These are phyloP conservation scores for Boletus insuetus DNA, from an alignment of 768 basidiomycete species.

Conservation along the genomic window DNA sequence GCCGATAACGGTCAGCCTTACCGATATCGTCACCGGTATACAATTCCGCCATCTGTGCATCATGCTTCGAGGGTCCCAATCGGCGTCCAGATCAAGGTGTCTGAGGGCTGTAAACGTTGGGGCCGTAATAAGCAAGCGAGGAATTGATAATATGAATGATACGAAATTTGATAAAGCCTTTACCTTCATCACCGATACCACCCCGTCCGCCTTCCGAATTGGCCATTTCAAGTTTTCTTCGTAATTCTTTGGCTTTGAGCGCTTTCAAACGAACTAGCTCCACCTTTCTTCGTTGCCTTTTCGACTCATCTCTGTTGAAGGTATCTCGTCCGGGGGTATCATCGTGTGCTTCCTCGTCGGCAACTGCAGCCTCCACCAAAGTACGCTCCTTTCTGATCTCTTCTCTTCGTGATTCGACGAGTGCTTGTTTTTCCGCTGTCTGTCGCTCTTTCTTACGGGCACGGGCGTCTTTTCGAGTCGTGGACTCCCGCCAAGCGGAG, in stretches of 20 bases:
- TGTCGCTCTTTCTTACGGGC: slow-evolving; percentile 74
- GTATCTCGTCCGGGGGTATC: slow-evolving; percentile 48
- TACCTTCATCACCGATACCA: slow-evolving; percentile 28
- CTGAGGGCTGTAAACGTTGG: slow-evolving; percentile 45
- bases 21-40: slow-evolving; percentile 54
- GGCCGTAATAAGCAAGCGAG: neutral
- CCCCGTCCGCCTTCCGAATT: slow-evolving; percentile 64
- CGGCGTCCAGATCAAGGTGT: slow-evolving; percentile 82
- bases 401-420: slow-evolving; percentile 81
- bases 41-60: slow-evolving; percentile 74
- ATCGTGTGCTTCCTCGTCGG: slow-evolving; percentile 69
- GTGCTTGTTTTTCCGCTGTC: slow-evolving; percentile 55
- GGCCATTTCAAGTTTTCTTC: slow-evolving; percentile 70
- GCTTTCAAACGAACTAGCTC: slow-evolving; percentile 78
- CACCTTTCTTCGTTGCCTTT: slow-evolving; percentile 46
- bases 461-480: slow-evolving; percentile 81
- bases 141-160: too few species aligned
- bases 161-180: neutral
- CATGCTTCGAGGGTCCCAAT: slow-evolving; percentile 88
- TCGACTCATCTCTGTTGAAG: slow-evolving; percentile 43
- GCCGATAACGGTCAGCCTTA: slow-evolving; percentile 3
- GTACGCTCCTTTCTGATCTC: slow-evolving; percentile 72
- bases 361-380: slow-evolving; percentile 61
- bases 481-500: slow-evolving; percentile 70
- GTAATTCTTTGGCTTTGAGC: slow-evolving; percentile 83